Percentiles rank a stretch among this genome's conserved stretches.
Evolutionary conservation across 1,284 basidiomycete species (phyloP).

Genomic region (Fomitiporia mediterranea): DNA sequence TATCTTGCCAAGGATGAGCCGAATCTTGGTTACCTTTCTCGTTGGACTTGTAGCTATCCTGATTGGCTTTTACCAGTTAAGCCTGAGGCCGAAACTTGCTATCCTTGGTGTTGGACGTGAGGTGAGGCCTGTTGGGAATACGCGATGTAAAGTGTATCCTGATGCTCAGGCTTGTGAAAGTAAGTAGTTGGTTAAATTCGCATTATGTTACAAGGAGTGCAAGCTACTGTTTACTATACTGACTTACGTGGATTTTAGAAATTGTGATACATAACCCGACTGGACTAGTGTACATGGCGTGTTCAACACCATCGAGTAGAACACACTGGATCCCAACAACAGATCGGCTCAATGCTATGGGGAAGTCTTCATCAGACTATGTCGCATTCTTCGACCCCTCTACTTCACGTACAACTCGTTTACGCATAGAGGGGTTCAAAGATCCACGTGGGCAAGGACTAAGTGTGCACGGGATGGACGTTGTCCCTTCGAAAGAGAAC

Average conservation of each 20-base stretch:
- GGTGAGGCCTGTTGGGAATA: conserved; percentile 41
- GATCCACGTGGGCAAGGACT: conserved; percentile 42
- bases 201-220: neutral
- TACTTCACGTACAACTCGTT: conserved; percentile 41
- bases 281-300: conserved; percentile 66
- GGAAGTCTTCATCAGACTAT: conserved; percentile 46
- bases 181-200: conserved; percentile 28
- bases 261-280: conserved; percentile 49
- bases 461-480: conserved; percentile 68
- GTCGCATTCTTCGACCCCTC: conserved; percentile 57
- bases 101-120: conserved; percentile 41
- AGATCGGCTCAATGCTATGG: conserved; percentile 41
- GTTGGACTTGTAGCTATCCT: conserved; percentile 16
- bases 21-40: conserved; percentile 8
- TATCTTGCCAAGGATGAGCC: neutral
- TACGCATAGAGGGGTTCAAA: conserved; percentile 40
- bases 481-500: conserved; percentile 50
- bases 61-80: conserved; percentile 37
- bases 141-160: conserved; percentile 43
- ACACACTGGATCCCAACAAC: conserved; percentile 52
- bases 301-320: conserved; percentile 51
- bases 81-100: conserved; percentile 37
- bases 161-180: conserved; percentile 64
- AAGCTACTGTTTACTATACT: neutral
- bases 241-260: conserved; percentile 35